A percentile compares a stretch with the other conserved stretches of the same genome.
phyloP scores from a whole-genome alignment of 2,329 filamentous ascomycete genomes.

The Cladosporium austrohemisphaericum region DNA sequence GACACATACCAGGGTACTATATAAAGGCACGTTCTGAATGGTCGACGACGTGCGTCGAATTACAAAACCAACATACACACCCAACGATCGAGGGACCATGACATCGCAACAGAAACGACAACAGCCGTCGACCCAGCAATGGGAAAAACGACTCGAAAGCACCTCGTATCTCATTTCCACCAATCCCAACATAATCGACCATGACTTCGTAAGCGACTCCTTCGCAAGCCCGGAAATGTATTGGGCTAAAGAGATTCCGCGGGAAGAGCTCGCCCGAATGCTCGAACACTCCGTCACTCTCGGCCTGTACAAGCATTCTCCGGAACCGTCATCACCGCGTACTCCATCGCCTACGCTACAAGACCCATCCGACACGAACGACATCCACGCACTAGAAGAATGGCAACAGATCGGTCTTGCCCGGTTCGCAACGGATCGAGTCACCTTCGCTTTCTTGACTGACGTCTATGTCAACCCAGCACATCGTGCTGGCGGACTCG shows the following conservation, averaged over 20 bases:
- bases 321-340: constrained; percentile 24
- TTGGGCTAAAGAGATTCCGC: constrained; percentile 27
- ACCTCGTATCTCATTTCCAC: constrained; percentile 23
- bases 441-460: constrained; percentile 27
- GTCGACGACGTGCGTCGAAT: too few species aligned
- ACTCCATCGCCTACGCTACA: constrained; percentile 24
- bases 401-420: constrained; percentile 28
- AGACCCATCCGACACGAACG: constrained; percentile 1
- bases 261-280: constrained; percentile 19
- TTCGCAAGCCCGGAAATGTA: constrained; percentile 29
- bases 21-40: too few species aligned
- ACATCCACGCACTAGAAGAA: constrained; percentile 1
- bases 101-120: background rate
- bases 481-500: constrained; percentile 21
- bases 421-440: constrained; percentile 27
- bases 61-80: background rate
- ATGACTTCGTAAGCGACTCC: constrained; percentile 27
- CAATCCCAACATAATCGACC: constrained; percentile 17
- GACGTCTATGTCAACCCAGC: constrained; percentile 26
- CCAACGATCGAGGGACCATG: background rate
- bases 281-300: constrained; percentile 28
- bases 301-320: constrained; percentile 24
- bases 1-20: too few species aligned
- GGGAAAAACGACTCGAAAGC: background rate
- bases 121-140: background rate